These are phyloP conservation scores for Bromus sterilis DNA, from an alignment of 176 grass and related monocot species.

Conservation along the genomic window DNA sequence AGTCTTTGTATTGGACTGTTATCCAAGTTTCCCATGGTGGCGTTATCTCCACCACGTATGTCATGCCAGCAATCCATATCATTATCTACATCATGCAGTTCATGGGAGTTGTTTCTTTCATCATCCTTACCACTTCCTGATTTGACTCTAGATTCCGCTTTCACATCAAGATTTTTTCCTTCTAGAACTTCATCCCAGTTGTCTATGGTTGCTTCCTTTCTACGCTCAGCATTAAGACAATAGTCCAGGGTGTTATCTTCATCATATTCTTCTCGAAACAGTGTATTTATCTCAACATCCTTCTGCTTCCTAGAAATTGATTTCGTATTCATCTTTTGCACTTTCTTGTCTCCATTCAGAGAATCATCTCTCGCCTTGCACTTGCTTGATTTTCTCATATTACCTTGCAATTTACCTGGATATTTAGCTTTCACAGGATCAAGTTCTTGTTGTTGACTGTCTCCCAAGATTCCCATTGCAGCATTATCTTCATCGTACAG, in stretches of 20 bases:
- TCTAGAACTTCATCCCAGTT: slow-evolving; percentile 25
- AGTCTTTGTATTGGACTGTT: slow-evolving; percentile 24
- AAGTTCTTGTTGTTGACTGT: slow-evolving; percentile 18
- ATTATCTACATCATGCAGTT: not conserved
- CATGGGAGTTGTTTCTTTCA: slow-evolving; percentile 25
- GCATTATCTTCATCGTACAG: slow-evolving; percentile 15
- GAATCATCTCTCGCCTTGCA: slow-evolving; percentile 18
- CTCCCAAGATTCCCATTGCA: slow-evolving; percentile 8
- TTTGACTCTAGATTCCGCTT: slow-evolving; percentile 42
- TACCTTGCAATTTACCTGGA: slow-evolving; percentile 24
- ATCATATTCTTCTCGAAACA: slow-evolving; percentile 15
- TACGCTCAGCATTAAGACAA: slow-evolving; percentile 9
- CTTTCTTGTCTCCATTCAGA: slow-evolving; percentile 15
- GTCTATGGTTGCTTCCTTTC: slow-evolving; percentile 21
- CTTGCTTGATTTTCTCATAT: slow-evolving; percentile 46
- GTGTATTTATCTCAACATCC: slow-evolving; percentile 25
- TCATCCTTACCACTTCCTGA: slow-evolving; percentile 16
- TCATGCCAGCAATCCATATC: slow-evolving; percentile 16
- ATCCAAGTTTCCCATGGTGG: slow-evolving; percentile 15
- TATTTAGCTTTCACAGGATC: slow-evolving; percentile 42
- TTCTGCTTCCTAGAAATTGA: slow-evolving; percentile 27
- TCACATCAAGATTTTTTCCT: slow-evolving; percentile 24
- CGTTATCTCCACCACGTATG: slow-evolving; percentile 29
- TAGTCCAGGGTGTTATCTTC: not conserved
- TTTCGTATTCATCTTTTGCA: slow-evolving; percentile 36